phyloP scores from a whole-genome alignment of 352 stramenopile genomes.

The Globisporangium uncinulatum region DNA sequence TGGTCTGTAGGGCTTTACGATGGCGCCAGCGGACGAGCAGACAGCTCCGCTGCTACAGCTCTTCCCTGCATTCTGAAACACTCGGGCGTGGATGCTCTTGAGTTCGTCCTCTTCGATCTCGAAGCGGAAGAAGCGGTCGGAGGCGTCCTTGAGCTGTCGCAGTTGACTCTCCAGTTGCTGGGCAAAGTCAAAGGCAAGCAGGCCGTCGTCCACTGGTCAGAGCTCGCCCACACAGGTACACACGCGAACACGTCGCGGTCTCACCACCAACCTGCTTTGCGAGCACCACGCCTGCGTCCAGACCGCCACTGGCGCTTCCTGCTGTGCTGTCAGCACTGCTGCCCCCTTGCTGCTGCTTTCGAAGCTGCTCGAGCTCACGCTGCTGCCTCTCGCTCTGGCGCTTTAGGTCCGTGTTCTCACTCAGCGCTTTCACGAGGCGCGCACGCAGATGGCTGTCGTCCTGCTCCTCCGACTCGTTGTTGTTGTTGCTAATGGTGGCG shows the following conservation, averaged over 20 bases:
- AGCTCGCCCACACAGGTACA: not conserved
- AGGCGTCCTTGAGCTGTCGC: conserved; percentile 67
- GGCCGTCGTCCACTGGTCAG: not conserved
- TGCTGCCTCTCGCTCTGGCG: conserved; percentile 45
- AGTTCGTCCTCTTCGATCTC: conserved; percentile 93
- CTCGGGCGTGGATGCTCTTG: conserved; percentile 51
- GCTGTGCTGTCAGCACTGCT: conserved; percentile 48
- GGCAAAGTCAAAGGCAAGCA: not conserved
- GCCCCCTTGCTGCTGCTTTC: conserved; percentile 14
- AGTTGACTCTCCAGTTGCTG: conserved; percentile 66
- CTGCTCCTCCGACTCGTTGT: conserved; percentile 21
- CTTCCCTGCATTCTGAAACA: conserved; percentile 25
- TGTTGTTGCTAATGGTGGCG: conserved; percentile 6
- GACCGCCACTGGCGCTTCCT: conserved; percentile 13
- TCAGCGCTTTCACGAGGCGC: conserved; percentile 40
- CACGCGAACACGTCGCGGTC: not conserved
- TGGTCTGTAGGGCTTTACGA: conserved; percentile 18
- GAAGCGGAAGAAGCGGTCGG: conserved; percentile 89
- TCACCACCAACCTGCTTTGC: conserved; percentile 23
- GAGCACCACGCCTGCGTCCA: conserved; percentile 17
- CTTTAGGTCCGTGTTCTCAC: conserved; percentile 70
- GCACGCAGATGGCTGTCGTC: conserved; percentile 22
- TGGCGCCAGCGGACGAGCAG: not conserved
- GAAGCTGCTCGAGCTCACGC: conserved; percentile 49
- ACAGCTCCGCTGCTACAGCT: not conserved